Evolutionary conservation across 441 rosid genomes (phyloP).

Genomic region (Croton setiger): DNA sequence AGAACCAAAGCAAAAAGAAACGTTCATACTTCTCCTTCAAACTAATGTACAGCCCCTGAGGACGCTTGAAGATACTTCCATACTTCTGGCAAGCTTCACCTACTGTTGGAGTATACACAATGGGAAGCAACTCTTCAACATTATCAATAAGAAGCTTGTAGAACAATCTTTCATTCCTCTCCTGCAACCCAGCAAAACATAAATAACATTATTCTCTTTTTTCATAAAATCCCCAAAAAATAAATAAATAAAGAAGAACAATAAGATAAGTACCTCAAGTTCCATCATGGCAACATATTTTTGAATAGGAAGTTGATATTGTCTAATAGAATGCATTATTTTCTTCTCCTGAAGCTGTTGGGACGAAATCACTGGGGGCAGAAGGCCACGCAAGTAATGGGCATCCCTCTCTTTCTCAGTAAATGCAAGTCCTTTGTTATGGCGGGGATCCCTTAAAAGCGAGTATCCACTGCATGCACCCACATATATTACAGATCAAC

Average conservation of each 20-base stretch:
- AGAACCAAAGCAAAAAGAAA: not conserved
- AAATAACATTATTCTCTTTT: not conserved
- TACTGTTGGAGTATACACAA: slow-evolving; percentile 95
- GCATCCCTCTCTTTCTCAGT: slow-evolving; percentile 84
- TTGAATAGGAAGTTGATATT: slow-evolving; percentile 78
- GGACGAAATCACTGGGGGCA: slow-evolving; percentile 57
- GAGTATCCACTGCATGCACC: slow-evolving; percentile 59
- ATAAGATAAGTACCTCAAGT: slow-evolving; percentile 56
- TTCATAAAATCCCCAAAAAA: not conserved
- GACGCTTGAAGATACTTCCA: slow-evolving; percentile 89
- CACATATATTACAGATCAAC: not conserved
- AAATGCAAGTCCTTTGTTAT: slow-evolving; percentile 90
- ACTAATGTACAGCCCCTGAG: slow-evolving; percentile 91
- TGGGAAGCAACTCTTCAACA: slow-evolving; percentile 91
- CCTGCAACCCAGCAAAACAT: slow-evolving; percentile 34
- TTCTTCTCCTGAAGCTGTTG: slow-evolving; percentile 90
- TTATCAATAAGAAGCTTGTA: slow-evolving; percentile 88
- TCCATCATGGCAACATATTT: slow-evolving; percentile 82
- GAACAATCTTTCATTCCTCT: slow-evolving; percentile 83
- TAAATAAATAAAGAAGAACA: not conserved
- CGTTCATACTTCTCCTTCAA: slow-evolving; percentile 69
- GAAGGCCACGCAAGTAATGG: slow-evolving; percentile 83
- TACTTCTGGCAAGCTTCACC: slow-evolving; percentile 99
- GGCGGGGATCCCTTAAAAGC: slow-evolving; percentile 80
- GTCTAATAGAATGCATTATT: slow-evolving; percentile 70